Evolutionary conservation across 257 asterid genomes (phyloP).

Genomic region (Ligustrum vulgare): DNA sequence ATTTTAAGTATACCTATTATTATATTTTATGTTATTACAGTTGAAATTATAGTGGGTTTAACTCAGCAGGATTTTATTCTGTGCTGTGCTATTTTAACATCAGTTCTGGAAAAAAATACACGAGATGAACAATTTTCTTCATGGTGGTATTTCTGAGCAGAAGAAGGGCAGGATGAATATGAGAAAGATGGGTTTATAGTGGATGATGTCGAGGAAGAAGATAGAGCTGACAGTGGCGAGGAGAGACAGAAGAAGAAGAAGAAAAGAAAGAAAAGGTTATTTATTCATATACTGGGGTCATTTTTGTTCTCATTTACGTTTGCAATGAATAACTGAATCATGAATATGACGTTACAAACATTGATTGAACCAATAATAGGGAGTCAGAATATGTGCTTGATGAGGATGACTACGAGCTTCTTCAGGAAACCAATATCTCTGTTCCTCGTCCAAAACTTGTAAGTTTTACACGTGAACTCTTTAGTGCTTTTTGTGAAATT

Average conservation of each 20-base stretch:
- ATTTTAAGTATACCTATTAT: background rate
- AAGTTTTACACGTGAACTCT: too few relatives aligned
- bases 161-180: slow-evolving; percentile 85
- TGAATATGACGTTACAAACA: background rate
- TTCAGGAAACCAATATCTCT: slow-evolving; percentile 83
- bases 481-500: slow-evolving; percentile 5
- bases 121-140: slow-evolving; percentile 8
- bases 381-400: slow-evolving; percentile 77
- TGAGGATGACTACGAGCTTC: slow-evolving; percentile 92
- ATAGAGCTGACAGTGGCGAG: slow-evolving; percentile 66
- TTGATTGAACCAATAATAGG: slow-evolving; percentile 35
- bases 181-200: slow-evolving; percentile 97
- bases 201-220: slow-evolving; percentile 72
- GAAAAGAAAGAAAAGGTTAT: slow-evolving; percentile 80
- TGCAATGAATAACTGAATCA: background rate
- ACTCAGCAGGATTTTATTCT: background rate
- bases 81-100: slow-evolving; percentile 4
- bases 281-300: background rate
- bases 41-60: background rate
- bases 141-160: slow-evolving; percentile 35
- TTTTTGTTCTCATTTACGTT: background rate
- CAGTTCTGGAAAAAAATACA: slow-evolving; percentile 17
- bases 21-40: background rate
- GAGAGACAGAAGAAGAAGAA: slow-evolving; percentile 87
- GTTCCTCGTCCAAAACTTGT: slow-evolving; percentile 72